Conservation (phyloP, 2,329 filamentous ascomycete species). For the Lachnellula suecica region DNA sequence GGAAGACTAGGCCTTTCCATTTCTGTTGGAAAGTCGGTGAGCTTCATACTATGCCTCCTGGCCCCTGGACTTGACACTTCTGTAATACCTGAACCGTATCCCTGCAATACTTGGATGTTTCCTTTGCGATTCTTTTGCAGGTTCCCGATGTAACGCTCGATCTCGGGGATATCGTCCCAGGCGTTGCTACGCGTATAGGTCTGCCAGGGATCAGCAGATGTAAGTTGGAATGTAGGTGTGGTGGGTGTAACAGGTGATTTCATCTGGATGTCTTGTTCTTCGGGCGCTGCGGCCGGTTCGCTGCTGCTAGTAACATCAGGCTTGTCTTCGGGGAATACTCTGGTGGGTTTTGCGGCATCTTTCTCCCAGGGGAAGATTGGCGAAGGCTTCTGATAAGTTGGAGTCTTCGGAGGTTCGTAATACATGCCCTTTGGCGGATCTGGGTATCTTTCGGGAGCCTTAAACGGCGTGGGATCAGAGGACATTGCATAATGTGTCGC, state of each 20-base stretch:
- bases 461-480: conserved; percentile 70
- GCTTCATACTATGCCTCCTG: conserved; percentile 53
- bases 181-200: conserved; percentile 77
- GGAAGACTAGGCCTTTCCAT: conserved; percentile 83
- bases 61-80: conserved; percentile 28
- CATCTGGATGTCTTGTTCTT: conserved; percentile 38
- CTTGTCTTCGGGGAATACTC: conserved; percentile 63
- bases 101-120: conserved; percentile 34
- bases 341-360: conserved; percentile 58
- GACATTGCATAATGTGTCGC: conserved; percentile 81
- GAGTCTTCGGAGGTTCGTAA: conserved; percentile 73
- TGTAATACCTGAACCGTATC: conserved; percentile 30
- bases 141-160: conserved; percentile 80
- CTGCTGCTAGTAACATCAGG: conserved; percentile 29
- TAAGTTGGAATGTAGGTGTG: conserved; percentile 47
- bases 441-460: conserved; percentile 74
- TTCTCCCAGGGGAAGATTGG: conserved; percentile 92
- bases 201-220: conserved; percentile 64
- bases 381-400: conserved; percentile 57
- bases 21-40: conserved; percentile 87
- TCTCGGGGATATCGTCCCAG: conserved; percentile 90
- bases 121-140: conserved; percentile 63
- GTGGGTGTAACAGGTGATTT: conserved; percentile 40
- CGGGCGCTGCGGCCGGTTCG: conserved; percentile 37
- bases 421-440: conserved; percentile 86